Conservation (phyloP, 495 filamentous ascomycete genomes). For the Xylaria palmicola region DNA sequence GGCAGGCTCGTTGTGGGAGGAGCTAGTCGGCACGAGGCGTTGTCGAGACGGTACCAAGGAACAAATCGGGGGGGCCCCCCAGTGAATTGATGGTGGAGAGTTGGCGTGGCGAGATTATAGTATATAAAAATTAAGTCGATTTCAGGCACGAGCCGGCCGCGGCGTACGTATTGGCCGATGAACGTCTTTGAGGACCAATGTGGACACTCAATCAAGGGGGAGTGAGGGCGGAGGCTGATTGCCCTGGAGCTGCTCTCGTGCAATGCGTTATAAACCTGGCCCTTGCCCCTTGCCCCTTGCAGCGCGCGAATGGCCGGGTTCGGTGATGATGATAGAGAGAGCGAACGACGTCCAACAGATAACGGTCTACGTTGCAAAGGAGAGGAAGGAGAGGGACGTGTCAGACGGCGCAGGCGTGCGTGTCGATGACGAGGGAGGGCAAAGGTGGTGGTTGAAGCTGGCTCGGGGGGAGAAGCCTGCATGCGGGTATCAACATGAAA, state of each 20-base stretch:
- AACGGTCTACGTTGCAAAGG: conserved; percentile 4
- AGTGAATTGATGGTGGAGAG: not conserved
- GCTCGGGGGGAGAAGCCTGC: conserved; percentile 15
- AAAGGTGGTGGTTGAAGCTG: conserved; percentile 10
- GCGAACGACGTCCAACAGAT: conserved; percentile 6
- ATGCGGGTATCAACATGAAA: conserved; percentile 21
- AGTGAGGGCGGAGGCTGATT: conserved; percentile 9
- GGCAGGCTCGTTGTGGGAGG: conserved; percentile 3
- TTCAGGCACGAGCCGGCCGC: conserved; percentile 24
- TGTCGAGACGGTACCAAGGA: conserved; percentile 2
- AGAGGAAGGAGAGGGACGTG: not conserved
- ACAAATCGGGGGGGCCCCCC: not conserved
- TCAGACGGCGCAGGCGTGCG: conserved; percentile 13
- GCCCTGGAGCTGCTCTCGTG: conserved; percentile 20
- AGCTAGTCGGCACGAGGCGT: conserved; percentile 12
- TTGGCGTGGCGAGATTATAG: conserved; percentile 11
- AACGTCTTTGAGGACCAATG: conserved; percentile 30
- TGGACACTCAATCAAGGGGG: conserved; percentile 21
- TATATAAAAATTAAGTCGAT: conserved; percentile 22
- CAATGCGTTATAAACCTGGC: conserved; percentile 35
- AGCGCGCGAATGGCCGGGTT: conserved; percentile 6
- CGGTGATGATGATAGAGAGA: conserved; percentile 6
- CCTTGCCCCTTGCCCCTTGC: conserved; percentile 7
- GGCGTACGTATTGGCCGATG: conserved; percentile 21
- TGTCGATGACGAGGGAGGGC: conserved; percentile 6